Base-by-base conservation (phyloP, 1,284 basidiomycete species). In the Sporisorium iseilematis-ciliati region DNA sequence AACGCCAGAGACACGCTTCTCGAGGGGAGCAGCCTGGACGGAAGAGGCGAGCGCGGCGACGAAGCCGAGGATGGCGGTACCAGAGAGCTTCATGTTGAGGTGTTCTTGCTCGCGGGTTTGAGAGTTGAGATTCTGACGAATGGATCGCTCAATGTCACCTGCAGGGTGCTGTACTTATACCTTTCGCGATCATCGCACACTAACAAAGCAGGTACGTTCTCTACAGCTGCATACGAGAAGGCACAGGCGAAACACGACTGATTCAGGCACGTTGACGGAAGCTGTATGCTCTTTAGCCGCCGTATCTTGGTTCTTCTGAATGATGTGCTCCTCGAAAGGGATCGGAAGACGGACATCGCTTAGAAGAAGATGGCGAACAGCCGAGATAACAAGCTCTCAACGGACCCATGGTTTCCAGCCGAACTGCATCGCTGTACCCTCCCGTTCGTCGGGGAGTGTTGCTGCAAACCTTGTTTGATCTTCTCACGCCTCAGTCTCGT, bases 1-100 rank as follows among this genome's bases (percentile, higher is more conserved):
- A 6, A 57, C 46, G 18, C 65, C 61, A 2, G 69, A 62, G 6
- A 68, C 74, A 11, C 77, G 74, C 51, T 76, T 76, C 41, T 54
- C 73, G 49, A 78, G n/a, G 5, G 71, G 69, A 29, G 56, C 60
- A 11, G 60, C 56, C 21, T 35, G 38, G 11, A 29, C 16, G 51
- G 35, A 35, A 7, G 58, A 57, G 25, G 52, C 42, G 33, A 64
- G 54, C 0, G 54, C 33, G 35, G 68, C 58, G 25, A 71, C 14
- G 0, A 40, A 8, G 45, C 62, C 67, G 40, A 64, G 26, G 18
- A 65, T 31, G 14, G 62, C 50, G 33, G 45, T 43, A n/a, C 49
- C 33, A 20, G 67, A 49, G 20, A 70, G 41, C 62, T 61, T 70
- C 57, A 70, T 70, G 33, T 38, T 62, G 65, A 33, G 11, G 3